phyloP scores from a whole-genome alignment of 2,329 filamentous ascomycete genomes.

The Paracorniculantispora psalliotae region DNA sequence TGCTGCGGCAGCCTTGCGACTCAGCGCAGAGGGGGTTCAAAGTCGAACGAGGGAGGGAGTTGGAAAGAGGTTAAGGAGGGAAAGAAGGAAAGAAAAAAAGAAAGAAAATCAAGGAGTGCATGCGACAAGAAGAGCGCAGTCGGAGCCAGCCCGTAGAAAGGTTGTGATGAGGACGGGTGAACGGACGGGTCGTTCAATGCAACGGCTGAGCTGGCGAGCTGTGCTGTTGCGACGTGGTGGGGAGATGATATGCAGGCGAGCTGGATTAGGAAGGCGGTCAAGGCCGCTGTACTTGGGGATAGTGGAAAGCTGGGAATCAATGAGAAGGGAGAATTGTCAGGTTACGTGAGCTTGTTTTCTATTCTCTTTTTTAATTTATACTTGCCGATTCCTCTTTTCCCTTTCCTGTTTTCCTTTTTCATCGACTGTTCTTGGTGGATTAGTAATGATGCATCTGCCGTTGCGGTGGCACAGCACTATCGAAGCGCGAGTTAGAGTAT shows the following conservation, averaged over 20 bases:
- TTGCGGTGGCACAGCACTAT: no score
- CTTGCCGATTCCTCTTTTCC: no score
- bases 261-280: not conserved
- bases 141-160: not conserved
- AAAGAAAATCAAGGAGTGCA: not conserved
- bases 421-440: no score
- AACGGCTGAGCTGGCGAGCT: constrained; percentile 1
- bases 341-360: no score
- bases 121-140: not conserved
- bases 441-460: no score
- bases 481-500: no score
- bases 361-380: no score
- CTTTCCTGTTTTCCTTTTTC: no score
- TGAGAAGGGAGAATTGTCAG: no score
- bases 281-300: not conserved
- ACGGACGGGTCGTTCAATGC: no score
- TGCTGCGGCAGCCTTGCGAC: not conserved
- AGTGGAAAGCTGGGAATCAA: no score
- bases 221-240: not conserved
- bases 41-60: not conserved
- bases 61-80: no score
- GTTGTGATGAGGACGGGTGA: not conserved
- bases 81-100: not conserved
- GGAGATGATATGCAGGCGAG: not conserved
- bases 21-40: not conserved